These are phyloP conservation scores for Malassezia restricta DNA, from an alignment of 1,284 basidiomycete genomes.

Conservation along the genomic window DNA sequence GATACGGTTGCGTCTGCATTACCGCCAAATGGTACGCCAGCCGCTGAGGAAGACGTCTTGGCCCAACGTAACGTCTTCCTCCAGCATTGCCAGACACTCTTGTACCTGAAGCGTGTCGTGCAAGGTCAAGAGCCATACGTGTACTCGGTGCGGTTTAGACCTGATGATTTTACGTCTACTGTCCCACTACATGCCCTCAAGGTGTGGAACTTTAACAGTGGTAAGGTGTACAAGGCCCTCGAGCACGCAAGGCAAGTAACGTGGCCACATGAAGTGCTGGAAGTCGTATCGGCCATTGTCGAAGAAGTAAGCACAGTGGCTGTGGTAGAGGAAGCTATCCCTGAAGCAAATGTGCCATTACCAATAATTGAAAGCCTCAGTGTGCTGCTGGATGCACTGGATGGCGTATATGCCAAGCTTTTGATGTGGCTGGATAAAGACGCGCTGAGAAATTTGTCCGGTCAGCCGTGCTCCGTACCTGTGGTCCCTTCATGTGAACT, in stretches of 20 bases:
- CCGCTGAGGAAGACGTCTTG: not conserved
- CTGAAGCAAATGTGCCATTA: not conserved
- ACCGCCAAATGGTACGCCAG: not conserved
- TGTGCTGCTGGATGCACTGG: slow-evolving; percentile 2
- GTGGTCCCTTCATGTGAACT: not conserved
- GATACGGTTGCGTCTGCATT: not conserved
- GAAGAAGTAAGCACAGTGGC: not conserved
- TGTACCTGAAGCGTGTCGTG: slow-evolving; percentile 4
- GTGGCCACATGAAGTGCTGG: slow-evolving; percentile 1
- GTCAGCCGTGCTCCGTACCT: not conserved
- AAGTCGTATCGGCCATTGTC: not conserved
- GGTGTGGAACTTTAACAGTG: slow-evolving; percentile 1
- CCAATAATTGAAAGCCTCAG: not conserved
- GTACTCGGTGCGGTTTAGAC: slow-evolving; percentile 4
- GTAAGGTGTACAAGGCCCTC: not conserved
- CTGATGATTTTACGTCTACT: not conserved
- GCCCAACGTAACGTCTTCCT: not conserved
- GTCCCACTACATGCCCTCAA: not conserved
- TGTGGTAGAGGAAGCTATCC: not conserved
- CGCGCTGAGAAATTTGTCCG: not conserved
- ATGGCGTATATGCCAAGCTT: slow-evolving; percentile 12
- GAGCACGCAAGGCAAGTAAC: not conserved
- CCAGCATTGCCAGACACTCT: slow-evolving; percentile 4
- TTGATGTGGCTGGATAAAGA: slow-evolving; percentile 6
- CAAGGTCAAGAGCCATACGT: slow-evolving; percentile 7